These are phyloP conservation scores for Collybia sordida DNA, from an alignment of 768 basidiomycete species.

Conservation along the genomic window DNA sequence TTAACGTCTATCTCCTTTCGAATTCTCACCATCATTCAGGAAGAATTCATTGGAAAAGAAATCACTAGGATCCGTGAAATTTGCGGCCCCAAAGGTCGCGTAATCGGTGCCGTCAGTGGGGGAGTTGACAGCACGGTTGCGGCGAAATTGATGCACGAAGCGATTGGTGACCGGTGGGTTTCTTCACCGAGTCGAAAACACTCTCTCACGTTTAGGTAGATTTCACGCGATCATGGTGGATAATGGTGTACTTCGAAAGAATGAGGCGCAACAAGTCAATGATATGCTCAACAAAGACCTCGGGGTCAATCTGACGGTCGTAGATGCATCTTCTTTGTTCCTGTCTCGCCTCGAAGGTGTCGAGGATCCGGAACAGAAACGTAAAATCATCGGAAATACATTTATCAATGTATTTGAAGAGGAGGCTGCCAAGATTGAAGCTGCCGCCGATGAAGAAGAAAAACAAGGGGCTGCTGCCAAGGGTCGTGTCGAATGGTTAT, in stretches of 20 bases:
- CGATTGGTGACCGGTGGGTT: constrained; percentile 89
- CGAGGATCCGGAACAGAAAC: constrained; percentile 95
- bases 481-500: constrained; percentile 93
- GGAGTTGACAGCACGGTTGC: constrained; percentile 99
- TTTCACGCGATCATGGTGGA: constrained; percentile 99
- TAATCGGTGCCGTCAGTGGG: constrained; percentile 96
- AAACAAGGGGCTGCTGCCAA: constrained; percentile 65
- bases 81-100: constrained; percentile 91
- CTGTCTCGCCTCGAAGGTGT: constrained; percentile 84
- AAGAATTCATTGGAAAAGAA: constrained; percentile 98
- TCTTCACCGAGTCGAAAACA: not conserved
- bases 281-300: constrained; percentile 92
- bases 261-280: constrained; percentile 89
- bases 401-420: constrained; percentile 97
- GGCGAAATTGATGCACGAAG: constrained; percentile 99
- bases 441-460: constrained; percentile 75
- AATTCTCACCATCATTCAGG: constrained; percentile 43
- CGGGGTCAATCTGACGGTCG: constrained; percentile 93
- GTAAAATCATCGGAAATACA: constrained; percentile 98
- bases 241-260: constrained; percentile 91
- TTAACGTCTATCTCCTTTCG: constrained; percentile 4
- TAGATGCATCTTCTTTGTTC: constrained; percentile 95
- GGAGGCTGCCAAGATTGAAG: constrained; percentile 90
- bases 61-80: constrained; percentile 91
- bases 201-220: constrained; percentile 36